A percentile compares a stretch with the other conserved stretches of the same genome.
Evolutionary conservation across 805 yeast genomes (phyloP).

Genomic region (Starmerella davenportii): DNA sequence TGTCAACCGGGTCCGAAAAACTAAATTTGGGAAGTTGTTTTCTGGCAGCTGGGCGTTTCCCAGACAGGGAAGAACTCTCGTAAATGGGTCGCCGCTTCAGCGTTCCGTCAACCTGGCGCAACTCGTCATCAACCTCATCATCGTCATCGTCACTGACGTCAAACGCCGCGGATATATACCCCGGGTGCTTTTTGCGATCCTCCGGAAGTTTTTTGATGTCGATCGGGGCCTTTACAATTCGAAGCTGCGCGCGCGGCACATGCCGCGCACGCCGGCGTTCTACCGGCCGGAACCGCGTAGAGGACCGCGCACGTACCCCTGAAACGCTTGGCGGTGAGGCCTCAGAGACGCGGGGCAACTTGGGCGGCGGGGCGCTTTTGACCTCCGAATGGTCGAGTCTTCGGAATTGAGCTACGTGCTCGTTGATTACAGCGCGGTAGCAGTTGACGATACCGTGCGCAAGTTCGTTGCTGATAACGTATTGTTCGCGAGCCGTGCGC

Average conservation of each 20-base stretch:
- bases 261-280: too few species aligned
- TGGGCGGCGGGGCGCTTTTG: too few species aligned
- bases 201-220: constrained; percentile 10
- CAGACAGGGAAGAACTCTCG: background rate
- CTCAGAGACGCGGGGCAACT: too few species aligned
- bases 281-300: too few species aligned
- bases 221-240: constrained; percentile 9
- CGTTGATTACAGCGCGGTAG: too few species aligned
- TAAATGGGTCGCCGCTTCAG: background rate
- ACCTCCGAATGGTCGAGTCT: too few species aligned
- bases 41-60: background rate
- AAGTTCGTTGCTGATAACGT: too few species aligned
- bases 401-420: too few species aligned
- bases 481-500: too few species aligned
- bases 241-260: constrained; percentile 7
- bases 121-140: constrained; percentile 1
- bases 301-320: too few species aligned
- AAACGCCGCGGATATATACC: constrained; percentile 22
- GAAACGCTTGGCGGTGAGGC: too few species aligned
- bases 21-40: background rate
- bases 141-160: constrained; percentile 20
- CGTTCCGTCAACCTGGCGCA: background rate
- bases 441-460: too few species aligned
- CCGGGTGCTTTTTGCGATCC: constrained; percentile 20
- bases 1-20: background rate